Base-by-base conservation (phyloP, 2,329 filamentous ascomycete genomes). In the Microthyrium microscopicum region DNA sequence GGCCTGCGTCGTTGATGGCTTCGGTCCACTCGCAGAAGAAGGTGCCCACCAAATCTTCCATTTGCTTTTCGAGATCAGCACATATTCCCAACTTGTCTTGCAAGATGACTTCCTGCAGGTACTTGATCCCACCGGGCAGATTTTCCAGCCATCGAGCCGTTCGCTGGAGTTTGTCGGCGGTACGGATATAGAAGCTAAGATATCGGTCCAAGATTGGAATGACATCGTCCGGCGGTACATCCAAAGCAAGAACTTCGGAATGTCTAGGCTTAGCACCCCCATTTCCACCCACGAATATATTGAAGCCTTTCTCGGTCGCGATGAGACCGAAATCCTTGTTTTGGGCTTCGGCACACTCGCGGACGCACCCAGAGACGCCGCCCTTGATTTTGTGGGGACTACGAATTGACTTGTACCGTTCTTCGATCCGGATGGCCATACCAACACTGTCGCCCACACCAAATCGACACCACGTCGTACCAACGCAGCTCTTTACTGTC, bases 21-120 rank as follows among this genome's bases (percentile, higher is more conserved):
- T 87, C 80, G 11, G 79, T 81, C 84, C 84, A 93, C 57, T 93
- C 84, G 58, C 84, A 84, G 58, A 89, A 91, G 62, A 77, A 93
- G 12, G 70, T 72, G 42, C 73, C 77, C 5, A 93, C 80, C 1
- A 93, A 68, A 31, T 81, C 75, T 46, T 80, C 64, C 84, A 93
- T 93, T 53, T 93, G 82, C 21, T 73, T 68, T 55, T 93, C 84
- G 18, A 93, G 72, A 5, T 81, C 77, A 3, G 75, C 78, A 50
- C 73, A 79, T 45, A 93, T 87, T 20, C 84, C 83, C 1, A 93
- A 71, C 48, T 77, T 81, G 61, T 93, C 84, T 20, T 89, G 70
- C 5, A 93, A 63, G 21, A 93, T 68, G 3, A 93, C 84, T 46
- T 84, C 72, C 33, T 73, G 73, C 0, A 93, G 70, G 50, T 92